A percentile compares a stretch with the other conserved stretches of the same genome.
Conservation (phyloP, 768 basidiomycete genomes). For the Suillus ampliporus region DNA sequence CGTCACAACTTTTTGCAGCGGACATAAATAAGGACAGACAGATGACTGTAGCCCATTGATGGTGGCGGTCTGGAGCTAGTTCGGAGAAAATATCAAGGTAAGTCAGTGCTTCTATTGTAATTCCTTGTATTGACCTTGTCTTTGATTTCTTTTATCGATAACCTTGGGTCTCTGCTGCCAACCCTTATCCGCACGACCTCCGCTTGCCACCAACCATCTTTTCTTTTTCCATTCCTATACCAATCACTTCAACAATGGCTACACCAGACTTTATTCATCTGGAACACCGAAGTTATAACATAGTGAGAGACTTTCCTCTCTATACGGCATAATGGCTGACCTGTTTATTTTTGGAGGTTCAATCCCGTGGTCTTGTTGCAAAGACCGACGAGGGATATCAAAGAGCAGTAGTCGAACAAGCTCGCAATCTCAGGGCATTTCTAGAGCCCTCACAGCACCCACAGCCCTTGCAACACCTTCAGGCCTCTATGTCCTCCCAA, state of each 20-base stretch:
- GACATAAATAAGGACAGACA: too few relatives aligned
- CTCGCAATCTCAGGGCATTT: too few relatives aligned
- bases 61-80: too few relatives aligned
- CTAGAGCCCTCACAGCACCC: too few relatives aligned
- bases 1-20: background rate
- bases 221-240: background rate
- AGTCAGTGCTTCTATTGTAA: constrained; percentile 2
- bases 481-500: too few relatives aligned
- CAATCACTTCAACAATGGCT: background rate
- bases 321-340: background rate
- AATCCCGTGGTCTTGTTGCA: too few relatives aligned
- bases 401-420: too few relatives aligned
- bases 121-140: background rate
- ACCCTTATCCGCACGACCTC: background rate
- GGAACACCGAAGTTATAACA: background rate
- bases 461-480: too few relatives aligned
- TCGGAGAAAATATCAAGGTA: background rate
- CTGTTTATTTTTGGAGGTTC: too few relatives aligned
- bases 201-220: background rate
- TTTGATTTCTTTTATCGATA: background rate
- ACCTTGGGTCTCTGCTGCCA: background rate
- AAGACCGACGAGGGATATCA: too few relatives aligned
- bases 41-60: too few relatives aligned
- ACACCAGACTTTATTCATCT: background rate
- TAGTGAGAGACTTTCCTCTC: background rate